Conservation (phyloP, 768 basidiomycete genomes). For the Neoboletus magnificus region DNA sequence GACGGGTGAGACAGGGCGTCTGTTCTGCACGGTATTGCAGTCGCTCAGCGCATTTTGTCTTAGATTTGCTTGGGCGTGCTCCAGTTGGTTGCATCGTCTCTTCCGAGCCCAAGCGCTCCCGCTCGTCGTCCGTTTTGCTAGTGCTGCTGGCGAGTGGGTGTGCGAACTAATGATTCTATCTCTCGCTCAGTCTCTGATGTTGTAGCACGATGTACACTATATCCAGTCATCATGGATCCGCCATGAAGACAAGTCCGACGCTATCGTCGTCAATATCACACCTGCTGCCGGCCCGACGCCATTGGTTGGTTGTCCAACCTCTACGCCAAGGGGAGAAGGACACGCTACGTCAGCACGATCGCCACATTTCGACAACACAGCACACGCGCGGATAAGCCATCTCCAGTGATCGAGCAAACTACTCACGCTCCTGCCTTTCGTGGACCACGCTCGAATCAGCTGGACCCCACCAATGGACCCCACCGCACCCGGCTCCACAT, state of each 20-base stretch:
- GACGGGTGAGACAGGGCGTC: no score
- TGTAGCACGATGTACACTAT: no score
- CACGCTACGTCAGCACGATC: not conserved
- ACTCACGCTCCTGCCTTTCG: slow-evolving; percentile 34
- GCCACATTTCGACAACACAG: not conserved
- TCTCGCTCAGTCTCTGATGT: no score
- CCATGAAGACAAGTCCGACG: not conserved
- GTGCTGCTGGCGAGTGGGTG: no score
- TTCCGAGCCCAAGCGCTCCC: no score
- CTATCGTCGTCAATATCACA: not conserved
- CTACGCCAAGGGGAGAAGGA: not conserved
- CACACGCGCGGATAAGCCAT: slow-evolving; percentile 56
- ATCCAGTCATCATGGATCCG: not conserved
- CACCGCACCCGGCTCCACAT: slow-evolving; percentile 18
- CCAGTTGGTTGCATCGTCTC: no score
- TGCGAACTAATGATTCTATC: no score
- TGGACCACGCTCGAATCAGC: slow-evolving; percentile 41
- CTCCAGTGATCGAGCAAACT: slow-evolving; percentile 62
- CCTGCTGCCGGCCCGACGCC: not conserved
- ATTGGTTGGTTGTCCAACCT: slow-evolving; percentile 11
- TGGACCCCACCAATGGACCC: slow-evolving; percentile 37
- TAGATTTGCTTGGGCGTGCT: no score
- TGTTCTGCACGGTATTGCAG: no score
- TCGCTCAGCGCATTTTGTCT: no score
- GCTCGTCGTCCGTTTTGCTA: no score